Percentiles rank a stretch among this genome's conserved stretches.
These are phyloP conservation scores for Paramyrothecium roridum DNA, from an alignment of 2,329 filamentous ascomycete genomes.

Conservation along the genomic window DNA sequence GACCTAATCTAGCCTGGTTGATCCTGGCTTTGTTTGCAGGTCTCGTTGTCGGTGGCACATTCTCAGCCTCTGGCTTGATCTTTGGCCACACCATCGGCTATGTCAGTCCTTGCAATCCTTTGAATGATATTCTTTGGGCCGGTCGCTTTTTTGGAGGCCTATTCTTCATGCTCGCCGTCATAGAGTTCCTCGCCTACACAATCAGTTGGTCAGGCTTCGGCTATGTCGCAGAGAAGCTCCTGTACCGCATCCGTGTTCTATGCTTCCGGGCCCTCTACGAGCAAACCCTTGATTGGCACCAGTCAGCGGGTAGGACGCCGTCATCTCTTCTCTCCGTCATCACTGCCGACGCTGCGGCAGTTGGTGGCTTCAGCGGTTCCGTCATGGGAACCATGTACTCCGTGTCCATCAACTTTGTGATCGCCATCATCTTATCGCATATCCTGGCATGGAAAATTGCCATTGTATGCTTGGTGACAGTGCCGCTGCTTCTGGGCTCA, in stretches of 20 bases:
- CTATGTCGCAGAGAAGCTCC: slow-evolving; percentile 55
- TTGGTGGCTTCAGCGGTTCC: slow-evolving; percentile 67
- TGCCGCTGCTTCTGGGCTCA: slow-evolving; percentile 66
- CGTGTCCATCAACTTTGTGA: slow-evolving; percentile 64
- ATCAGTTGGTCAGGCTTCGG: slow-evolving; percentile 51
- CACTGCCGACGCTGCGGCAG: slow-evolving; percentile 63
- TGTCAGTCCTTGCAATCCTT: slow-evolving; percentile 44
- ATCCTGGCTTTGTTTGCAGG: slow-evolving; percentile 38
- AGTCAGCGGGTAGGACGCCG: slow-evolving; percentile 59
- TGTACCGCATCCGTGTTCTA: slow-evolving; percentile 60
- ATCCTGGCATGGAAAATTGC: slow-evolving; percentile 76
- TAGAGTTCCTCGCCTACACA: slow-evolving; percentile 51
- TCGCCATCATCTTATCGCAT: slow-evolving; percentile 65
- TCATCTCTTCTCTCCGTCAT: slow-evolving; percentile 60
- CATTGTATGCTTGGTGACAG: slow-evolving; percentile 65
- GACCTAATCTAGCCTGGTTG: slow-evolving; percentile 35
- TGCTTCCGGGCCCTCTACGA: slow-evolving; percentile 63
- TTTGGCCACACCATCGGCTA: slow-evolving; percentile 38
- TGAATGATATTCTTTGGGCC: slow-evolving; percentile 29
- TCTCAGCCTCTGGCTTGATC: slow-evolving; percentile 51
- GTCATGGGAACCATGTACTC: slow-evolving; percentile 69
- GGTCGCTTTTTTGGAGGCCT: slow-evolving; percentile 51
- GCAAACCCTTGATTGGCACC: slow-evolving; percentile 70
- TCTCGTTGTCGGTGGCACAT: slow-evolving; percentile 55
- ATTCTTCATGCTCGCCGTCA: slow-evolving; percentile 51